Evolutionary conservation across 148 eudicot species (phyloP).

Genomic region (Linanthus parryae): DNA sequence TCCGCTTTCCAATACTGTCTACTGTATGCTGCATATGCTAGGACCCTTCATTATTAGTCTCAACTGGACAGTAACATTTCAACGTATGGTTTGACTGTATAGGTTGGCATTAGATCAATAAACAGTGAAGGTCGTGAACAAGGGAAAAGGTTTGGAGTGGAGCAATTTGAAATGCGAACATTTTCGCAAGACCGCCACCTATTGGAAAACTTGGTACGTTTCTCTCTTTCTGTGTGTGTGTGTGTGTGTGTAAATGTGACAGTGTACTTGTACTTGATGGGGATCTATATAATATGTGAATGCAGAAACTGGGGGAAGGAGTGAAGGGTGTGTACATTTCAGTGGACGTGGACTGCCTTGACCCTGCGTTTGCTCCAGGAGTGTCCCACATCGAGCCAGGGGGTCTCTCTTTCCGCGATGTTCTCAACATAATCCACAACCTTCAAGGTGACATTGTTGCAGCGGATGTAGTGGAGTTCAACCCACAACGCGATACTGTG

Average conservation of each 20-base stretch:
- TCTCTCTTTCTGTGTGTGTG: constrained; percentile 3
- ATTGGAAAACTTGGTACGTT: constrained; percentile 73
- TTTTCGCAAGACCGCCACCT: constrained; percentile 70
- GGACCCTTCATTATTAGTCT: no score
- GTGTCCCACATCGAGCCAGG: constrained; percentile 97
- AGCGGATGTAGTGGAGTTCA: constrained; percentile 94
- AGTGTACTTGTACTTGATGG: neutral
- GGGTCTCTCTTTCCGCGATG: constrained; percentile 90
- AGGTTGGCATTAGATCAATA: constrained; percentile 94
- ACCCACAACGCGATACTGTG: constrained; percentile 94
- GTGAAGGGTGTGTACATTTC: constrained; percentile 92
- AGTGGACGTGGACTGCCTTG: constrained; percentile 81
- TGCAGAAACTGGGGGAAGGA: constrained; percentile 94
- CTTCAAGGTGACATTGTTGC: constrained; percentile 85
- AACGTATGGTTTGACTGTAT: neutral
- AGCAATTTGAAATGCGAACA: constrained; percentile 96
- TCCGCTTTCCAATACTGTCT: no score
- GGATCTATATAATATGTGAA: neutral
- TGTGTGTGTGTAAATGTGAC: neutral
- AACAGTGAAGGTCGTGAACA: constrained; percentile 89
- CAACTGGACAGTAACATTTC: neutral
- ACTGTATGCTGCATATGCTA: no score
- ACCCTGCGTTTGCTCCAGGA: constrained; percentile 97
- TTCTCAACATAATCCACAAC: constrained; percentile 85
- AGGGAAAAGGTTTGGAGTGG: constrained; percentile 93